phyloP scores from a whole-genome alignment of 192 early-diverging fungal genomes.

The Geranomyces variabilis region DNA sequence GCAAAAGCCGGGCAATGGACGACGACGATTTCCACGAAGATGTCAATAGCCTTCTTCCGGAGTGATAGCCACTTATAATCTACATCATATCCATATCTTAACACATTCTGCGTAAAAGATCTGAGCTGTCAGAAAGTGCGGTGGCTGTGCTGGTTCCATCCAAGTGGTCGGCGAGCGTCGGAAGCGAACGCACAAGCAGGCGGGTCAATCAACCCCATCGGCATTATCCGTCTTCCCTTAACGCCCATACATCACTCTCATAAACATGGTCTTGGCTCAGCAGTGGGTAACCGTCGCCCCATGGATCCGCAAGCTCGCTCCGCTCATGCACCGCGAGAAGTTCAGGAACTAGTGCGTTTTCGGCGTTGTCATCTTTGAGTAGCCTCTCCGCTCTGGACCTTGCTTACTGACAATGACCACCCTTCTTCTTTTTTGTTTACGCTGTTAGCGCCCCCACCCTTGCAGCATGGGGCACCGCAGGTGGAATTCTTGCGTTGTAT shows the following conservation, averaged over 20 bases:
- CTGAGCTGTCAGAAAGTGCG: too few relatives aligned
- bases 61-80: constrained; percentile 16
- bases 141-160: too few relatives aligned
- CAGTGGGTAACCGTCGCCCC: constrained; percentile 32
- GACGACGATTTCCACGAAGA: constrained; percentile 54
- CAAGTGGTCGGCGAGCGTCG: too few relatives aligned
- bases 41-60: constrained; percentile 44
- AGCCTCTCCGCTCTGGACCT: not conserved
- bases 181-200: too few relatives aligned
- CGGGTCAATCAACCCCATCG: too few relatives aligned
- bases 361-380: not conserved
- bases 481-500: constrained; percentile 42
- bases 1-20: constrained; percentile 5
- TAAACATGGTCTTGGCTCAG: constrained; percentile 17
- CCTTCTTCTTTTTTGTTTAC: not conserved
- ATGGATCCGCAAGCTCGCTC: constrained; percentile 25
- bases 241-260: not conserved
- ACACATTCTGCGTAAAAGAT: too few relatives aligned
- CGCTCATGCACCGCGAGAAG: constrained; percentile 19
- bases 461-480: constrained; percentile 45
- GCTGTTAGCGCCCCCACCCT: constrained; percentile 22
- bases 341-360: constrained; percentile 20
- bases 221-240: too few relatives aligned
- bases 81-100: too few relatives aligned
- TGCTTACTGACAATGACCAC: not conserved